A percentile compares a stretch with the other conserved stretches of the same genome.
Evolutionary conservation across 108 stramenopile species (phyloP).

Genomic region (Nitzschia putrida): DNA sequence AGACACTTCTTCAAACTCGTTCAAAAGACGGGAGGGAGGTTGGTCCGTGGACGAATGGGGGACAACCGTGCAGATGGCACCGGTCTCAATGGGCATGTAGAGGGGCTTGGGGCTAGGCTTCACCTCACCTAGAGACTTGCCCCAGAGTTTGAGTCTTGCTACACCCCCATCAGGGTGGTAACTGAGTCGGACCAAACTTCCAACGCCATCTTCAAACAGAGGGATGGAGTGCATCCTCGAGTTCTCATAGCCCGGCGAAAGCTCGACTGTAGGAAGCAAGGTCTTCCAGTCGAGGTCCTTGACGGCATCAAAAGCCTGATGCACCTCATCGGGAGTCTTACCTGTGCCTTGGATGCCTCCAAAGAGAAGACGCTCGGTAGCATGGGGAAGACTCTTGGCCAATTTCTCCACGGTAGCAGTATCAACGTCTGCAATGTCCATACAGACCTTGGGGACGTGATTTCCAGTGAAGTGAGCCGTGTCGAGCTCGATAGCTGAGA

Average conservation of each 20-base stretch:
- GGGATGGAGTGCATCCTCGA: slow-evolving; percentile 73
- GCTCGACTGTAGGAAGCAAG: slow-evolving; percentile 60
- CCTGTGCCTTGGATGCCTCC: slow-evolving; percentile 75
- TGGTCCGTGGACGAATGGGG: slow-evolving; percentile 38
- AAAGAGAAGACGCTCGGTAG: slow-evolving; percentile 49
- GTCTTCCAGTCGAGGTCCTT: slow-evolving; percentile 48
- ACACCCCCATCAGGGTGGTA: slow-evolving; percentile 94
- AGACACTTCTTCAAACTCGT: slow-evolving; percentile 62
- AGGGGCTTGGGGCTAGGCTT: slow-evolving; percentile 22
- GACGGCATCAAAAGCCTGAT: slow-evolving; percentile 55
- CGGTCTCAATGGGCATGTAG: slow-evolving; percentile 48
- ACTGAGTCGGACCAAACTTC: slow-evolving; percentile 70
- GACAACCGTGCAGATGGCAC: slow-evolving; percentile 38
- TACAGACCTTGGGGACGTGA: slow-evolving; percentile 71
- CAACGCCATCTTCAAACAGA: slow-evolving; percentile 24
- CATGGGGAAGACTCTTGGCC: slow-evolving; percentile 54
- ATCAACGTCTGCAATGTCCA: slow-evolving; percentile 55
- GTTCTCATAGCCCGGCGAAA: slow-evolving; percentile 78
- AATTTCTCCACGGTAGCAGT: slow-evolving; percentile 26
- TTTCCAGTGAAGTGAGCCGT: slow-evolving; percentile 95
- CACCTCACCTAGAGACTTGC: slow-evolving; percentile 14
- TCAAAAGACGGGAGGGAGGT: slow-evolving; percentile 34
- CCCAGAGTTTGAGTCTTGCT: slow-evolving; percentile 77
- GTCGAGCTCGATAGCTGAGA: slow-evolving; percentile 65
- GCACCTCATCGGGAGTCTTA: slow-evolving; percentile 49